Conservation (phyloP, 2,329 filamentous ascomycete species). For the Pseudogymnoascus sp. region DNA sequence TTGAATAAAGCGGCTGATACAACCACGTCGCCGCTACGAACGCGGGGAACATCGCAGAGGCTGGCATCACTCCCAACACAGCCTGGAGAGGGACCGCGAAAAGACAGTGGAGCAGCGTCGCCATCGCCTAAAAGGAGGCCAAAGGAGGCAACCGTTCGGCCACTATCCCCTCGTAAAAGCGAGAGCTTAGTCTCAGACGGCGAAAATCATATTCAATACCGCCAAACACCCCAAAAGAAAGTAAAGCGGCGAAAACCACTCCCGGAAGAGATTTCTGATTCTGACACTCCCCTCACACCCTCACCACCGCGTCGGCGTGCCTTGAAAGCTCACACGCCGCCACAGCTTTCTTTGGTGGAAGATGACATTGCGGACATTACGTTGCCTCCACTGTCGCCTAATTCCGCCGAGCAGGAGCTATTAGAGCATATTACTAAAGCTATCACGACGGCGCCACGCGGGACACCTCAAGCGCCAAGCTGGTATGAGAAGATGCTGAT, state of each 20-base stretch:
- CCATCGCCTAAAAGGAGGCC: not conserved
- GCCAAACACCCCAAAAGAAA: conserved; percentile 27
- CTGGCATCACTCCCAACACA: conserved; percentile 30
- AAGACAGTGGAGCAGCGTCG: conserved; percentile 20
- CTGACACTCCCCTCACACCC: conserved; percentile 30
- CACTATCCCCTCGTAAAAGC: conserved; percentile 11
- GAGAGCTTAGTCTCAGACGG: conserved; percentile 20
- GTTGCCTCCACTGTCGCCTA: conserved; percentile 22
- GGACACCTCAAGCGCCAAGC: conserved; percentile 45
- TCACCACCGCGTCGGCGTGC: conserved; percentile 22
- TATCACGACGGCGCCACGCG: conserved; percentile 43
- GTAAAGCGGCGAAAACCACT: conserved; percentile 20
- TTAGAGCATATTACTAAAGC: conserved; percentile 50
- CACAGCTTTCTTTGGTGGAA: conserved; percentile 16
- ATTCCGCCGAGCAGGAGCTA: conserved; percentile 37
- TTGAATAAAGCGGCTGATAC: not conserved
- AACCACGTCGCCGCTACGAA: conserved; percentile 11
- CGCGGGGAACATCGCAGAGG: conserved; percentile 23
- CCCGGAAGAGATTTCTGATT: conserved; percentile 45
- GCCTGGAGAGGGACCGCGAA: conserved; percentile 37
- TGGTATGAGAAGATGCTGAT: conserved; percentile 93
- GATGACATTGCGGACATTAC: conserved; percentile 11
- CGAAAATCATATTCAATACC: conserved; percentile 17
- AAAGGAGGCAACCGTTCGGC: conserved; percentile 12
- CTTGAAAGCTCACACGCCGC: conserved; percentile 18